Percentiles rank a stretch among this genome's conserved stretches.
phyloP scores from a whole-genome alignment of 2,329 filamentous ascomycete species.

The Diaporthe vaccinii region DNA sequence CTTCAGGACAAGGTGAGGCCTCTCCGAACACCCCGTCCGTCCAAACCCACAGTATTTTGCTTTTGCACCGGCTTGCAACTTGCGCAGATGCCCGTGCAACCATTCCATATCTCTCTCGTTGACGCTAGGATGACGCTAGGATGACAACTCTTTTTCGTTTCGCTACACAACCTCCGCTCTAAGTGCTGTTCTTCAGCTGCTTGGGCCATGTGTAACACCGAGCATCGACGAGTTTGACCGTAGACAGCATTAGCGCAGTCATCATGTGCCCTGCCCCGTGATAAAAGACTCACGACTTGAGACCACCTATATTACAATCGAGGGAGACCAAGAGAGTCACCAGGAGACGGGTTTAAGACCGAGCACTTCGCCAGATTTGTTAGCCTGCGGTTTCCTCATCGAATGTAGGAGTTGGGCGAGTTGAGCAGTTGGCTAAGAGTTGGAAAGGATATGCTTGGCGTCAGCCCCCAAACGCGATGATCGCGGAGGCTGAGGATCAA shows the following conservation, averaged over 20 bases:
- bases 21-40: neutral
- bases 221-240: neutral
- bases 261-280: conserved; percentile 25
- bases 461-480: neutral
- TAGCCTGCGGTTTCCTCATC: too few species aligned
- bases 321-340: neutral
- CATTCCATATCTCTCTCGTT: neutral
- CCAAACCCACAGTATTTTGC: neutral
- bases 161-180: neutral
- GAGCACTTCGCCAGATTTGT: too few species aligned
- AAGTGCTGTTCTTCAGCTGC: neutral
- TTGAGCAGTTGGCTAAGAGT: neutral
- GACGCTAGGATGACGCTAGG: neutral
- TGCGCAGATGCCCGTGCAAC: conserved; percentile 36
- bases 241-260: conserved; percentile 22
- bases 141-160: neutral
- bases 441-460: conserved; percentile 1
- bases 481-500: neutral
- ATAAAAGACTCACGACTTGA: neutral
- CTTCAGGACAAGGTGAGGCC: neutral
- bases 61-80: neutral
- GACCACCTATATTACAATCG: neutral
- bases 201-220: neutral
- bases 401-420: neutral
- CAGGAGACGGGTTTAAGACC: neutral